Evolutionary conservation across 2,329 filamentous ascomycete genomes (phyloP).

Genomic region (Phialophora macrospora): DNA sequence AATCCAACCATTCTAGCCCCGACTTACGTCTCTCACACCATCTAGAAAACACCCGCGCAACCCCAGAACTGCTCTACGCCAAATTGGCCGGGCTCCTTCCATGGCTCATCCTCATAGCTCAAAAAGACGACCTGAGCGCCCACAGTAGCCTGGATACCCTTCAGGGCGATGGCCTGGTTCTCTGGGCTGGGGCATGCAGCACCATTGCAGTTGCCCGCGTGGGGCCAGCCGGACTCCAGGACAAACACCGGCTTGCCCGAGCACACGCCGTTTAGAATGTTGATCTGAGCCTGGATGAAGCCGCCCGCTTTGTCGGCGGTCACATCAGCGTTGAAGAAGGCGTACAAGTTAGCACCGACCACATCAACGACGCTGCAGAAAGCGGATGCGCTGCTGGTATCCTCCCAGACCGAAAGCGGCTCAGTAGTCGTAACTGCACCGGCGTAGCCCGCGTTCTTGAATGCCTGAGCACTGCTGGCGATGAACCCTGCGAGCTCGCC

Average conservation of each 20-base stretch:
- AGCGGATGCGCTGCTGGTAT: constrained; percentile 53
- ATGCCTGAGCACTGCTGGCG: constrained; percentile 65
- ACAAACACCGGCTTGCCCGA: constrained; percentile 73
- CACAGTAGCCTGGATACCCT: constrained; percentile 67
- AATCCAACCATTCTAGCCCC: not conserved
- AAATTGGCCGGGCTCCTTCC: constrained; percentile 75
- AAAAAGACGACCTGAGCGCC: constrained; percentile 79
- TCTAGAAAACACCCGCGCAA: constrained; percentile 60
- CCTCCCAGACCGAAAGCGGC: constrained; percentile 73
- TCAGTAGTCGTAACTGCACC: constrained; percentile 84
- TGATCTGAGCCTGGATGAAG: constrained; percentile 76
- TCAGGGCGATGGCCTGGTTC: constrained; percentile 75
- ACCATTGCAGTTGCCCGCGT: constrained; percentile 70
- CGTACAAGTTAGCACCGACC: constrained; percentile 84
- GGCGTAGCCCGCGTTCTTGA: constrained; percentile 69
- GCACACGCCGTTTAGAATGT: constrained; percentile 73
- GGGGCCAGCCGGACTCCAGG: constrained; percentile 92
- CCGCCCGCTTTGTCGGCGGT: constrained; percentile 69
- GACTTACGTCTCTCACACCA: not conserved
- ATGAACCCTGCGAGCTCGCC: constrained; percentile 73
- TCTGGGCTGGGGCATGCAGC: constrained; percentile 67
- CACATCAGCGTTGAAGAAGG: constrained; percentile 84
- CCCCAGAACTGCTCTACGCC: constrained; percentile 83
- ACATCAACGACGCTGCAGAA: constrained; percentile 79
- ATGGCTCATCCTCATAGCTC: constrained; percentile 76